A percentile compares a stretch with the other conserved stretches of the same genome.
Conservation (phyloP, 2,329 filamentous ascomycete genomes). For the Blumeria graminis region DNA sequence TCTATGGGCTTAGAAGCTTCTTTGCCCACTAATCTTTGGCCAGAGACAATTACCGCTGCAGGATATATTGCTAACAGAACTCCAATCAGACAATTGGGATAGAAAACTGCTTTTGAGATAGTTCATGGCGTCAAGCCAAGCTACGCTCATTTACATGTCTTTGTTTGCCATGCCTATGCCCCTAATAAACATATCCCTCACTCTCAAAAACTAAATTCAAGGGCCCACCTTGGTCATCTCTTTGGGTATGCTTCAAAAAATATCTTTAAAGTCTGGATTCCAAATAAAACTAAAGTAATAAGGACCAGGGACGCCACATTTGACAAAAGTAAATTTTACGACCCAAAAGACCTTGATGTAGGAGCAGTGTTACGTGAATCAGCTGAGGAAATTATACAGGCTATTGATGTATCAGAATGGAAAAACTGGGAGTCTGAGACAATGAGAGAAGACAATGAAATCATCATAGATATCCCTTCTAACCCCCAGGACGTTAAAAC, state of each 20-base stretch:
- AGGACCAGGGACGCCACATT: background rate
- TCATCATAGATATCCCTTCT: background rate
- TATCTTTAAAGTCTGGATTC: conserved; percentile 1
- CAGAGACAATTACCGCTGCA: background rate
- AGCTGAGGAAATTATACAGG: background rate
- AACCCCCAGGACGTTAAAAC: background rate
- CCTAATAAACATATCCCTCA: background rate
- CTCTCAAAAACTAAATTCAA: background rate
- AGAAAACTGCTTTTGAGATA: conserved; percentile 1
- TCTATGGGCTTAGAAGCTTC: background rate
- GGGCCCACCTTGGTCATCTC: background rate
- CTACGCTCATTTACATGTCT: conserved; percentile 1
- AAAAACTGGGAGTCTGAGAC: background rate
- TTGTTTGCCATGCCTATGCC: background rate
- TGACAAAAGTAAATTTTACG: background rate
- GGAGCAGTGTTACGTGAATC: background rate
- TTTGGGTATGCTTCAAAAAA: background rate
- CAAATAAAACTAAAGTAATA: background rate
- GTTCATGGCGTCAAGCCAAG: background rate
- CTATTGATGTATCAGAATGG: background rate
- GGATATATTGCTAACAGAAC: background rate
- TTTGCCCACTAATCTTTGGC: background rate
- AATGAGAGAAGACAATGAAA: background rate
- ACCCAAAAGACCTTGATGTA: background rate
- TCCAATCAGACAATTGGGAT: background rate